Evolutionary conservation across 2,329 filamentous ascomycete species (phyloP), one percentile per base, ranked within the genome.

Genomic region (Cryphonectria naterciae): DNA sequence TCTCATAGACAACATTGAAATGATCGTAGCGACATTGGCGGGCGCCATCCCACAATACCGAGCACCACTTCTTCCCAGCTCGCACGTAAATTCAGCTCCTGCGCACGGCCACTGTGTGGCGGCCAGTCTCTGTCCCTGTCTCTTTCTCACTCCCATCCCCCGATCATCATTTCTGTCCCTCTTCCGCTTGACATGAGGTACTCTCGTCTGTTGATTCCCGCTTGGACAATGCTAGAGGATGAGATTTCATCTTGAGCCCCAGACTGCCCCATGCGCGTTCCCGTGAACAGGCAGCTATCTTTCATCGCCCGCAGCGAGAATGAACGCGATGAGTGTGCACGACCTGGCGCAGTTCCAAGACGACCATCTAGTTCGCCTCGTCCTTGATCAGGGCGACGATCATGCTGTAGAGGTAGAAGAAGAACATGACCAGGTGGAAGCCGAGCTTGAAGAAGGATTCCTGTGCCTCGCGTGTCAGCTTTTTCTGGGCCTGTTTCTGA

Each of bases 391-490:
- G 88, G 75, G 96, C 95, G 75, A 98, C 95, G 77, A 96, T 96
- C 93, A 96, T 97, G 91, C 93, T 97, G 89, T 97, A 97, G 70
- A 99, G 92, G 85, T 99, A 99, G 89, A 98, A 99, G 91, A 99
- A 99, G 89, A 99, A 99, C 94, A 99, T 98, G 85, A 99, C 83
- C 73, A 99, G 87, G 83, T 99, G 96, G 88, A 99, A 99, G 70
- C 95, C 96, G 60, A 99, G 93, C 86, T 99, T 99, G 86, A 96
- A 91, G 83, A 99, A 99, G 0, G 96, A 98, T 89, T 99, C 96
- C 95, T 97, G 75, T 25, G 60, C 58, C 3, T 8, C 25, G 32
- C 17, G 39, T 64, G 6, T 78, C 68, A 74, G 72, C 8, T 22
- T 1, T 41, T 73, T 28, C 54, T 72, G 72, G 13, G 19, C 28